Percentiles rank a stretch among this genome's conserved stretches.
Evolutionary conservation across 73 alveolate genomes (phyloP).

Genomic region (Diophrys appendiculata): DNA sequence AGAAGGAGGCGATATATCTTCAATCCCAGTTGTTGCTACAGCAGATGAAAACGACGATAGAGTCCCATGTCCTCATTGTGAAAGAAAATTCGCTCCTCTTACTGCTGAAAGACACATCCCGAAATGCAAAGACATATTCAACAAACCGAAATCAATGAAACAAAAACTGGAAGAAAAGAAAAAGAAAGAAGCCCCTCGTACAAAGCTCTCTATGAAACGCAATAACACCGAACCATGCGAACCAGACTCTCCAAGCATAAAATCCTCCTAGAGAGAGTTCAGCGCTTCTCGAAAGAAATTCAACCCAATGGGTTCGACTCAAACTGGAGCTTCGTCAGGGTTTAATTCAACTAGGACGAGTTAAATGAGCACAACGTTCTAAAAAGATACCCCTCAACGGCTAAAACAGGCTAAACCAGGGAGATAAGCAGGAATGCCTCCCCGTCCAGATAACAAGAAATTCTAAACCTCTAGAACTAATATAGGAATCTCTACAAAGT

Average conservation of each 20-base stretch:
- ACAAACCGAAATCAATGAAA: conserved; percentile 57
- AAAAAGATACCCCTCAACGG: not conserved
- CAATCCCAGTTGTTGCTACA: conserved; percentile 37
- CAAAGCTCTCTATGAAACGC: not conserved
- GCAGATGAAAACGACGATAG: conserved; percentile 31
- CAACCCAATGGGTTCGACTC: not conserved
- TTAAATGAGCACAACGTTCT: not conserved
- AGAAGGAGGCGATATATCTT: conserved; percentile 79
- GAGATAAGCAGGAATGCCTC: not conserved
- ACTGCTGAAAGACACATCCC: conserved; percentile 72
- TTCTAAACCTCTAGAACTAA: not conserved
- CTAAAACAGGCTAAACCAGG: not conserved
- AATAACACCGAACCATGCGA: not conserved
- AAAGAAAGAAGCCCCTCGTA: not conserved
- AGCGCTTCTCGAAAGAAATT: too few relatives aligned
- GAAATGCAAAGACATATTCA: conserved; percentile 55
- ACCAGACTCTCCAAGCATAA: not conserved
- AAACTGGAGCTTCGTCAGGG: not conserved
- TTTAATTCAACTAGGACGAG: not conserved
- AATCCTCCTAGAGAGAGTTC: not conserved
- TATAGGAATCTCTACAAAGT: not conserved
- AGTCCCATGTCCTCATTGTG: conserved; percentile 59
- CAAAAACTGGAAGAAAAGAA: not conserved
- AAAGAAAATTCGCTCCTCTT: conserved; percentile 53
- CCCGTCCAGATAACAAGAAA: not conserved